Percentiles rank a stretch among this genome's conserved stretches.
phyloP scores from a whole-genome alignment of 2,329 filamentous ascomycete genomes.

The Monilinia vaccinii-corymbosi region DNA sequence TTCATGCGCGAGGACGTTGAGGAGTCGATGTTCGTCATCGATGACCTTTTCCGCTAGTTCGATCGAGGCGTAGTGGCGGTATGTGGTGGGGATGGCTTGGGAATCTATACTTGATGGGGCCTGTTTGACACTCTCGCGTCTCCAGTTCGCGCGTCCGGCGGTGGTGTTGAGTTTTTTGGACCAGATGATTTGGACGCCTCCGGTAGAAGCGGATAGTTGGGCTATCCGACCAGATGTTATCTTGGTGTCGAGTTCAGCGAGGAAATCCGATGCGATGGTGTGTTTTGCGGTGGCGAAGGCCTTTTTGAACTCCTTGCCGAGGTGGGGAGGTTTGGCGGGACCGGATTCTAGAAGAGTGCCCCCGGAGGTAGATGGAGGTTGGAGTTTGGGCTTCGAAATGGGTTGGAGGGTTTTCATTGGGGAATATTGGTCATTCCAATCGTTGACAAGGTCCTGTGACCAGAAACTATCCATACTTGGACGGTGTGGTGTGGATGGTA shows the following conservation, averaged over 20 bases:
- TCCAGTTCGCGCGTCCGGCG: constrained; percentile 68
- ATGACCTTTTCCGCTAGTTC: constrained; percentile 88
- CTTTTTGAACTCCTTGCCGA: constrained; percentile 41
- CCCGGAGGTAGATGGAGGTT: not conserved
- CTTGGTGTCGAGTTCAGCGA: constrained; percentile 56
- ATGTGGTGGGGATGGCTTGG: constrained; percentile 14
- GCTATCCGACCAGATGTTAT: constrained; percentile 54
- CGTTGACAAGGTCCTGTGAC: constrained; percentile 48
- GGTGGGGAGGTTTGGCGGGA: constrained; percentile 30
- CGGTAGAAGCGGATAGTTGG: constrained; percentile 50
- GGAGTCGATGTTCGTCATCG: constrained; percentile 62
- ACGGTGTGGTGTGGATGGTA: constrained; percentile 46
- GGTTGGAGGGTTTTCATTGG: constrained; percentile 38
- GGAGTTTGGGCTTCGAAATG: constrained; percentile 21
- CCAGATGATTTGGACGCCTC: constrained; percentile 66
- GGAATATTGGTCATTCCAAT: constrained; percentile 56
- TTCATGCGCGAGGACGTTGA: constrained; percentile 92
- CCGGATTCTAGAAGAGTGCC: constrained; percentile 12
- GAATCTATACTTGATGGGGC: constrained; percentile 15
- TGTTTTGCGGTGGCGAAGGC: constrained; percentile 55
- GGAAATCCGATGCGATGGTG: constrained; percentile 52
- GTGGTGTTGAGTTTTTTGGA: constrained; percentile 72
- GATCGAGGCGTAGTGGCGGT: constrained; percentile 62
- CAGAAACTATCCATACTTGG: constrained; percentile 50
- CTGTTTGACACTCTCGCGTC: constrained; percentile 43